Percentiles rank a stretch among this genome's conserved stretches.
phyloP scores from a whole-genome alignment of 2,329 filamentous ascomycete species.

The Tolypocladium paradoxum region DNA sequence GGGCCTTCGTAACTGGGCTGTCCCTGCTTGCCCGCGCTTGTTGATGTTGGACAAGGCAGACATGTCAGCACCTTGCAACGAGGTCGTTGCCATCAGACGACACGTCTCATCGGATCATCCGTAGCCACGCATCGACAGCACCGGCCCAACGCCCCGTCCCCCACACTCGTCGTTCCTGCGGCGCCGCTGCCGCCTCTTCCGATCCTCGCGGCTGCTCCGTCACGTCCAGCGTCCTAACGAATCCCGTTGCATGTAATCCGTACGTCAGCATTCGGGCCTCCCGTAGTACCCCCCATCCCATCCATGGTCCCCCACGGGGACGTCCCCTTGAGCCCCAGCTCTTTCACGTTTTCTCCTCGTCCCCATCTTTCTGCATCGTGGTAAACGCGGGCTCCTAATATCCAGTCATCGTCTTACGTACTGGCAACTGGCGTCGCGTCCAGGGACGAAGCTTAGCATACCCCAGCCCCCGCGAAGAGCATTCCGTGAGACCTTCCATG shows the following conservation, averaged over 20 bases:
- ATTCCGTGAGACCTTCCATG: not conserved
- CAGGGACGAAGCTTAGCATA: not conserved
- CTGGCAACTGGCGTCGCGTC: not conserved
- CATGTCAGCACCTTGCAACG: too few species aligned
- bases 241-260: not conserved
- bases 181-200: not conserved
- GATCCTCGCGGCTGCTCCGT: not conserved
- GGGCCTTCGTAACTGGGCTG: not conserved
- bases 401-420: not conserved
- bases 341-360: not conserved
- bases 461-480: not conserved
- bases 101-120: not conserved
- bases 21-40: not conserved
- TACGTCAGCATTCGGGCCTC: not conserved
- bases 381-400: not conserved
- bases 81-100: too few species aligned
- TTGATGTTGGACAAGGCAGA: not conserved
- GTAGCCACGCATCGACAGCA: not conserved
- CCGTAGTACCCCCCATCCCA: not conserved
- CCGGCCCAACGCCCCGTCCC: not conserved
- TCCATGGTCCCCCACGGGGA: not conserved
- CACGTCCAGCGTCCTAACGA: not conserved
- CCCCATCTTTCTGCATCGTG: not conserved
- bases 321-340: not conserved
- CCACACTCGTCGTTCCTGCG: not conserved